A percentile compares a stretch with the other conserved stretches of the same genome.
Evolutionary conservation across 2,329 filamentous ascomycete species (phyloP).

Genomic region (Microsporum canis): DNA sequence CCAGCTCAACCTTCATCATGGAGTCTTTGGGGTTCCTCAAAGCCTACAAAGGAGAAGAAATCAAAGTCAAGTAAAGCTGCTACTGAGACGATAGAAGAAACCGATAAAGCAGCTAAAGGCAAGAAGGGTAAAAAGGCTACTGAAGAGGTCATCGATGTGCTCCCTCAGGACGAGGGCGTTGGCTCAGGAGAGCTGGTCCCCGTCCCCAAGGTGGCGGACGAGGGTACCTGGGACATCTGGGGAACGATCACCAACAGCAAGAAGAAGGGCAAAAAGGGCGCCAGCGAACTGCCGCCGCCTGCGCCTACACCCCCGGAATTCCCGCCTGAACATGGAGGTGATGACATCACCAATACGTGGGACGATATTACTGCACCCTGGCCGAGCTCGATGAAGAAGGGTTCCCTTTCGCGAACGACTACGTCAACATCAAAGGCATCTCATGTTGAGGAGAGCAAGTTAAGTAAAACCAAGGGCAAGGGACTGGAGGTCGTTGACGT

Average conservation of each 20-base stretch:
- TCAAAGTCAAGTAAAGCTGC: constrained; percentile 1
- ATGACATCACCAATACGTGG: constrained; percentile 25
- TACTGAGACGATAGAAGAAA: not conserved
- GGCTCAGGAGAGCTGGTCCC: constrained; percentile 12
- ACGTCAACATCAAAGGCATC: constrained; percentile 16
- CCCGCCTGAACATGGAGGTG: constrained; percentile 20
- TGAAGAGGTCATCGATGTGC: not conserved
- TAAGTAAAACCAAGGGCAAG: constrained; percentile 23
- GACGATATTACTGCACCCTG: constrained; percentile 23
- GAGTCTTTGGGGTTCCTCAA: constrained; percentile 9
- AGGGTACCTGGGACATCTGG: constrained; percentile 26
- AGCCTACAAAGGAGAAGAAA: constrained; percentile 8
- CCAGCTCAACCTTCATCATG: constrained; percentile 2
- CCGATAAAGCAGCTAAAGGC: not conserved
- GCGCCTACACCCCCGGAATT: constrained; percentile 38
- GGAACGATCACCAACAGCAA: constrained; percentile 37
- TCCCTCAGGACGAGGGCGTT: constrained; percentile 8
- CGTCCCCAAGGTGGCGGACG: constrained; percentile 7
- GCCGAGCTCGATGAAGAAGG: constrained; percentile 34
- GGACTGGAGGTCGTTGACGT: constrained; percentile 18
- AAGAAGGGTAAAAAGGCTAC: not conserved
- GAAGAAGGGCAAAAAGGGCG: constrained; percentile 37
- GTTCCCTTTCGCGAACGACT: constrained; percentile 20
- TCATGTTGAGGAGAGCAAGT: constrained; percentile 17
- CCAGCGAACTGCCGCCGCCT: constrained; percentile 36